Conservation (phyloP, 148 eudicot species). For the Fallopia convolvulus region DNA sequence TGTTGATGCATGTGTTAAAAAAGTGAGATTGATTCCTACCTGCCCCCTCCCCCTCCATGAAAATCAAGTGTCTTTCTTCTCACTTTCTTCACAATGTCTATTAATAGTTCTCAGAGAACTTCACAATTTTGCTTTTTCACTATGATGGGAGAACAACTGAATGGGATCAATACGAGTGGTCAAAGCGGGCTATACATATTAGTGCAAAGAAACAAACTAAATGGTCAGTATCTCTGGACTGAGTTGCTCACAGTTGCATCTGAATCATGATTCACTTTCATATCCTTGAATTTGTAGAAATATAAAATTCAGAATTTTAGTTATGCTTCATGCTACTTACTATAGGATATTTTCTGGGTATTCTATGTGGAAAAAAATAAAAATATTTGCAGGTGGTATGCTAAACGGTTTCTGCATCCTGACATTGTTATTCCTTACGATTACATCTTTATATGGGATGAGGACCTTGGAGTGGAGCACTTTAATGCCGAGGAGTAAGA, state of each 20-base stretch:
- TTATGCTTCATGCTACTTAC: not conserved
- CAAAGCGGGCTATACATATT: constrained; percentile 70
- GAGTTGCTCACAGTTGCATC: not conserved
- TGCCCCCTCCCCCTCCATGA: constrained; percentile 1
- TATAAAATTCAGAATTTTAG: not conserved
- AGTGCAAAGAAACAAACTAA: constrained; percentile 78
- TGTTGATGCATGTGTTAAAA: constrained; percentile 63
- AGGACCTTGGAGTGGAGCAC: constrained; percentile 72
- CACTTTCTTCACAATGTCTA: constrained; percentile 9
- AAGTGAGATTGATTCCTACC: constrained; percentile 30
- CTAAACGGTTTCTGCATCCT: constrained; percentile 82
- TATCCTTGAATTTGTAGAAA: not conserved
- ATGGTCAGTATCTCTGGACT: constrained; percentile 40
- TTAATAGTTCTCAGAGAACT: constrained; percentile 68
- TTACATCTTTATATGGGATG: constrained; percentile 88
- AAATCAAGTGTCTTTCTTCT: not conserved
- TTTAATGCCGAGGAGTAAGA: constrained; percentile 64
- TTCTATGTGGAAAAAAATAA: not conserved
- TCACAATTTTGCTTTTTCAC: constrained; percentile 68
- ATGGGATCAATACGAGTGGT: constrained; percentile 93
- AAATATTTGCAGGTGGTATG: constrained; percentile 66
- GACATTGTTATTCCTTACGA: constrained; percentile 70
- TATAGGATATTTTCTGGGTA: not conserved
- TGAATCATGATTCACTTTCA: not conserved
- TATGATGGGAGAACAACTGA: constrained; percentile 78